Evolutionary conservation across 805 yeast genomes (phyloP), one percentile per base, ranked within the genome.

Genomic region (Starmerella ratchasimensis): DNA sequence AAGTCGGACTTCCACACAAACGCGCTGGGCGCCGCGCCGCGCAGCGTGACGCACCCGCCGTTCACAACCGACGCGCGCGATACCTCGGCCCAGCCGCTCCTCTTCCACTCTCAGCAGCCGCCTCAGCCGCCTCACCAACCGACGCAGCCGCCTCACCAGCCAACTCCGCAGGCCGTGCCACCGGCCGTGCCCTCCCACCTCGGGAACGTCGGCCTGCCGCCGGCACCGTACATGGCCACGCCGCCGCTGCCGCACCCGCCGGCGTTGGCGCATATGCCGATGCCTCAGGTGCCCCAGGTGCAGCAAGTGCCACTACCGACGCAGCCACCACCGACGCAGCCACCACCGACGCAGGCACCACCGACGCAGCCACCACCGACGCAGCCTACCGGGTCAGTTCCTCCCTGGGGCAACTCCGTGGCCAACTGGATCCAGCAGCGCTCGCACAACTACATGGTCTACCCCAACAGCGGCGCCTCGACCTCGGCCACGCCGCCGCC

Each of bases 381-480:
- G 25, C 27, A 10, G 18, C n/a, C 15, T 6, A 23, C 25, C 10
- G 25, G 18, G 11, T n/a, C 25, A 8, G 8, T n/a, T 8, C 31
- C 8, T 4, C 34, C 25, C 11, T 25, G 17, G 34, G 7, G 22
- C 19, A 14, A 30, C 13, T 6, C 23, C 9, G n/a, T n/a, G 28
- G 10, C 7, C 15, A 5, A 21, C 13, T 43, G 42, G 42, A 23
- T 42, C 2, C 31, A 42, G 3, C 33, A 28, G 26, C 33, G 33
- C 16, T 23, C 45, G 26, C 46, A 39, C 21, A 39, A 42, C 14
- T 42, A 42, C 34, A 16, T 42, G 35, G 43, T 37, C 2, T 42
- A 31, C 28, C 46, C 46, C 9, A 41, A 36, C 18, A 31, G 34
- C 36, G 14, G 14, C 14, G 21, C 14, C 20, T 6, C 8, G 11